Base-by-base conservation (phyloP, 1,139 yeast genomes). In the Debaryomycetaceae sp. region DNA sequence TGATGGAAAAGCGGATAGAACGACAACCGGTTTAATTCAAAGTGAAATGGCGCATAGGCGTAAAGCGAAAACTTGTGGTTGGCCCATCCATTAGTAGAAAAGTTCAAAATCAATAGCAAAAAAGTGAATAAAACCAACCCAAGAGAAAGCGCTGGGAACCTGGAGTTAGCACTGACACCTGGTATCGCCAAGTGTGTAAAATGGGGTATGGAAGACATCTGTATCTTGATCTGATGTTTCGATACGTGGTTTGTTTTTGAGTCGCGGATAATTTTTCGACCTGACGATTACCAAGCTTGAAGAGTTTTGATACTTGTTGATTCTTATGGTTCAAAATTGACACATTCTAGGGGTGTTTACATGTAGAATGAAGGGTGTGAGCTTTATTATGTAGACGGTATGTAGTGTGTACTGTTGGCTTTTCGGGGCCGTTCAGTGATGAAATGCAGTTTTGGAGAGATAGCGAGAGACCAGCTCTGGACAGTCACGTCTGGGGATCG, bases 1-100 rank as follows among this genome's bases (percentile, higher is more conserved):
- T 69, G 59, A 60, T 90, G 97, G 40, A 81, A 81, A 56, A 90
- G 64, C 1, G 93, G 87, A 60, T 87, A 91, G 52, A 89, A 77
- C 7, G 96, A 82, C 24, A 91, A 63, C 39, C 85, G 69, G 59
- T 81, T 81, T 53, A 86, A 57, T 51, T 86, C 80, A 39, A 85
- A 62, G 22, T 72, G 63, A 49, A 78, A 69, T 11, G 87, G 69
- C 2, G 90, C 81, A 34, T 68, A 63, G 7, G 93, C 84, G 40
- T 74, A 70, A 46, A 88, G 70, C 6, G 67, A 54, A 44, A 70
- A 62, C 27, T 50, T 49, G 24, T 51, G 46, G 39, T 61, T 55
- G 29, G 65, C 51, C 6, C 52, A 45, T 9, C 48, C 51, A 20
- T 49, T 46, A 14, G 52, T 24, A 4, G 45, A 29, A 65, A 59